Conservation (phyloP, 2,329 filamentous ascomycete species). For the Alternaria sp. region DNA sequence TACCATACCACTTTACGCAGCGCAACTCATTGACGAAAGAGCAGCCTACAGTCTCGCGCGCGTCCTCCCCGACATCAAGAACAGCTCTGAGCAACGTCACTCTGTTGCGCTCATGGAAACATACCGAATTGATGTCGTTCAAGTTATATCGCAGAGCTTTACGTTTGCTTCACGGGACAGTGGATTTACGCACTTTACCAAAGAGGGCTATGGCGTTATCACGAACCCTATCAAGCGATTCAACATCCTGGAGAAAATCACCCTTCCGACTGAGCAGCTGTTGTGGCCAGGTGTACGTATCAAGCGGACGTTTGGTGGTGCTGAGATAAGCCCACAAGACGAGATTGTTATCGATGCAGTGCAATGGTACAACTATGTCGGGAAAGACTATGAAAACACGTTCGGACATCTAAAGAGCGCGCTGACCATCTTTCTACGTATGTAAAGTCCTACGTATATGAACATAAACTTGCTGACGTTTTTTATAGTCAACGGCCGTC, state of each 20-base stretch:
- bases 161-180: conserved; percentile 49
- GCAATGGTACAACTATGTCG: conserved; percentile 83
- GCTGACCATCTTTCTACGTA: conserved; percentile 86
- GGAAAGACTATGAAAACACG: conserved; percentile 66
- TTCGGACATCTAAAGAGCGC: conserved; percentile 73
- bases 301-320: conserved; percentile 70
- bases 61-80: conserved; percentile 77
- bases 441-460: conserved; percentile 52
- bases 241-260: conserved; percentile 60
- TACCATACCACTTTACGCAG: conserved; percentile 88
- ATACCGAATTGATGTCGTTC: conserved; percentile 74
- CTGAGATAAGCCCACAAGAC: conserved; percentile 65
- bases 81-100: conserved; percentile 69
- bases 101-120: conserved; percentile 78
- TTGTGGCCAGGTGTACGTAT: conserved; percentile 69
- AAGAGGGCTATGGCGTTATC: conserved; percentile 29
- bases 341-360: conserved; percentile 81
- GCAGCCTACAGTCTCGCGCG: conserved; percentile 76
- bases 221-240: conserved; percentile 45
- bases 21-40: conserved; percentile 72
- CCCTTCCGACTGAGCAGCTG: conserved; percentile 50
- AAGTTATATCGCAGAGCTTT: conserved; percentile 77
- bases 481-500: conserved; percentile 54
- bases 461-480: conserved; percentile 26
- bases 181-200: conserved; percentile 39